These are phyloP conservation scores for Margaritispora aquatica DNA, from an alignment of 495 filamentous ascomycete genomes.

Conservation along the genomic window DNA sequence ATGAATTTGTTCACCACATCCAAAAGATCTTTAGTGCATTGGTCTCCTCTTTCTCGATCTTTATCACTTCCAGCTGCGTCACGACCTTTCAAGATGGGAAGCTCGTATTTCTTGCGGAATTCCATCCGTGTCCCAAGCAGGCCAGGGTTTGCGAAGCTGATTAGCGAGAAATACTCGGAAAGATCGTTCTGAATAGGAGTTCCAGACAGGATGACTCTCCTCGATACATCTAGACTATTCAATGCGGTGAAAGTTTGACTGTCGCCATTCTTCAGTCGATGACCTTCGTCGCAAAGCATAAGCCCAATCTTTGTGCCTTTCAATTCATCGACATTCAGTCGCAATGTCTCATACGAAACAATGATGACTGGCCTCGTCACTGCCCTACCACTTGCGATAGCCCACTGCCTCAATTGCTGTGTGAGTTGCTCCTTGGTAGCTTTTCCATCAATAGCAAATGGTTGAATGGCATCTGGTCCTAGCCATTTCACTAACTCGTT, in stretches of 20 bases:
- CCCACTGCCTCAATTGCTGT: constrained; percentile 89
- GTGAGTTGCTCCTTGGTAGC: constrained; percentile 89
- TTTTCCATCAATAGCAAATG: constrained; percentile 96
- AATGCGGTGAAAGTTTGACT: constrained; percentile 89
- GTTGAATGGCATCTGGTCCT: constrained; percentile 80
- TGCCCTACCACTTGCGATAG: constrained; percentile 79
- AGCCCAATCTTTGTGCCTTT: constrained; percentile 83
- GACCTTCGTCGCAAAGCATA: constrained; percentile 96
- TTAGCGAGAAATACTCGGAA: constrained; percentile 92
- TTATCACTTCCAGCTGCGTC: constrained; percentile 85
- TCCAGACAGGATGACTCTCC: constrained; percentile 91
- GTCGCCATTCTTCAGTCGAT: constrained; percentile 97
- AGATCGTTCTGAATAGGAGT: constrained; percentile 98
- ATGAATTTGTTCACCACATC: constrained; percentile 95
- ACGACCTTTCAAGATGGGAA: constrained; percentile 87
- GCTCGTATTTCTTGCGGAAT: constrained; percentile 90
- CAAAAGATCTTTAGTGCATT: constrained; percentile 74
- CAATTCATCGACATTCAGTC: constrained; percentile 84
- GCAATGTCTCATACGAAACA: constrained; percentile 94
- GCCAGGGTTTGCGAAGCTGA: constrained; percentile 95
- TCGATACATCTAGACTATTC: constrained; percentile 82
- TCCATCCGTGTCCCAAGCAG: constrained; percentile 83
- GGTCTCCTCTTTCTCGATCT: constrained; percentile 78
- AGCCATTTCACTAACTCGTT: constrained; percentile 96
- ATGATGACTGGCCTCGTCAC: constrained; percentile 97